Evolutionary conservation across 2,329 filamentous ascomycete genomes (phyloP).

Genomic region (Colletotrichum chlorophyti): DNA sequence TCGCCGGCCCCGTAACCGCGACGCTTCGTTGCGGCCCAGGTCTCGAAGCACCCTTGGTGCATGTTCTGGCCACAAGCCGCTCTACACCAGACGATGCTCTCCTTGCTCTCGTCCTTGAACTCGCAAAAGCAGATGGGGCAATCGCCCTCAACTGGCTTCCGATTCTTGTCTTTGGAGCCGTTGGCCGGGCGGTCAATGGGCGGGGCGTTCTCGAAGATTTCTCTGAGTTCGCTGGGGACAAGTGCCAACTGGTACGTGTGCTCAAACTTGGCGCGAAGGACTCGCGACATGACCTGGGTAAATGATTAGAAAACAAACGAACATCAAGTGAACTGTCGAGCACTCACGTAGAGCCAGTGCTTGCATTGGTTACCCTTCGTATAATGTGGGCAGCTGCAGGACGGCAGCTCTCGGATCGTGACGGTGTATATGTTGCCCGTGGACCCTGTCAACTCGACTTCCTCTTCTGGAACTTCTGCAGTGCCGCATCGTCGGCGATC

Average conservation of each 20-base stretch:
- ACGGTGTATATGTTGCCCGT: slow-evolving; percentile 72
- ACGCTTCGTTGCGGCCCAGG: slow-evolving; percentile 58
- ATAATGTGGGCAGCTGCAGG: slow-evolving; percentile 64
- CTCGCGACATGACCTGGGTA: slow-evolving; percentile 61
- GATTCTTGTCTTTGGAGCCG: slow-evolving; percentile 45
- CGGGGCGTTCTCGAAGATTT: slow-evolving; percentile 63
- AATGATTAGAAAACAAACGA: neutral
- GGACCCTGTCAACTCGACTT: slow-evolving; percentile 65
- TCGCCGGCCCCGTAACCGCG: slow-evolving; percentile 34
- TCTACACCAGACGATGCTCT: slow-evolving; percentile 56
- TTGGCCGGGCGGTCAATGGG: slow-evolving; percentile 48
- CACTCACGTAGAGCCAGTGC: slow-evolving; percentile 64
- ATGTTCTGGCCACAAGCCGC: slow-evolving; percentile 63
- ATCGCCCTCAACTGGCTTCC: slow-evolving; percentile 59
- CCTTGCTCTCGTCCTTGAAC: slow-evolving; percentile 43
- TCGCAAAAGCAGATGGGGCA: slow-evolving; percentile 65
- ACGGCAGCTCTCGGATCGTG: slow-evolving; percentile 55
- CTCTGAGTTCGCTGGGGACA: slow-evolving; percentile 61
- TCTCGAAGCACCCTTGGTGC: slow-evolving; percentile 59
- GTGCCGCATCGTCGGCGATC: slow-evolving; percentile 44
- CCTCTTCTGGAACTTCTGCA: slow-evolving; percentile 52
- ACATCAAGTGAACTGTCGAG: neutral
- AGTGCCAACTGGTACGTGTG: slow-evolving; percentile 69
- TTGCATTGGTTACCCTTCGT: slow-evolving; percentile 66
- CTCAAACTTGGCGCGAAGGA: slow-evolving; percentile 62